Percentiles rank a stretch among this genome's conserved stretches.
Conservation (phyloP, 768 basidiomycete species). For the Kwoniella sp. region DNA sequence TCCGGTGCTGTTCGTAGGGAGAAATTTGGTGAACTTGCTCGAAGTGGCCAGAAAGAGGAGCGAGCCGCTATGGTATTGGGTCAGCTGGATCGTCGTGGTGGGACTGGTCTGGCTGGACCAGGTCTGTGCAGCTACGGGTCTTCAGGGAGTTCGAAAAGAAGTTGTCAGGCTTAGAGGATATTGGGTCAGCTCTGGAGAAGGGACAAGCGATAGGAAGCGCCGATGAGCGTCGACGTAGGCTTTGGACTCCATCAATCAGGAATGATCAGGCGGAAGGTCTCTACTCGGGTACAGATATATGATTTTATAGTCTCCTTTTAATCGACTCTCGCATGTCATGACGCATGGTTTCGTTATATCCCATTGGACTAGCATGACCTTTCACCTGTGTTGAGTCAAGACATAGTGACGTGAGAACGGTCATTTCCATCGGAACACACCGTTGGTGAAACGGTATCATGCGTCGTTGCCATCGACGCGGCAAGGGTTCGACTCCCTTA, state of each 20-base stretch:
- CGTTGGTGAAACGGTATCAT: conserved; percentile 33
- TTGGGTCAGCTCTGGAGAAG: conserved; percentile 31
- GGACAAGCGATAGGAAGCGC: neutral
- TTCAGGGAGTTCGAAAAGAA: conserved; percentile 23
- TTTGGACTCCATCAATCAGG: too few species aligned
- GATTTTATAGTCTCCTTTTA: neutral
- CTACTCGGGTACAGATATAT: neutral
- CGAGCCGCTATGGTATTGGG: conserved; percentile 27
- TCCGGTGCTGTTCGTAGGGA: conserved; percentile 1
- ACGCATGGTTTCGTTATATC: too few species aligned
- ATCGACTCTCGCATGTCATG: too few species aligned
- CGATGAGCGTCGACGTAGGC: neutral
- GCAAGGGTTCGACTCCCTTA: conserved; percentile 32
- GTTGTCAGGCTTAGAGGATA: conserved; percentile 32
- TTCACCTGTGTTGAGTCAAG: too few species aligned
- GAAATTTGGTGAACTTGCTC: conserved; percentile 18
- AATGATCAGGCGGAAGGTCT: too few species aligned
- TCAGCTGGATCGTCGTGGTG: conserved; percentile 34
- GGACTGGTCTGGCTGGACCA: conserved; percentile 33
- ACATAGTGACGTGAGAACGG: too few species aligned
- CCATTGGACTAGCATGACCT: too few species aligned
- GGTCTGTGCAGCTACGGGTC: conserved; percentile 15
- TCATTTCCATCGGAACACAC: conserved; percentile 16
- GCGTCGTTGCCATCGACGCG: conserved; percentile 27
- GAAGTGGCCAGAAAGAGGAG: conserved; percentile 23